Base-by-base conservation (phyloP, 2,329 filamentous ascomycete genomes). In the Arthroderma sp. region DNA sequence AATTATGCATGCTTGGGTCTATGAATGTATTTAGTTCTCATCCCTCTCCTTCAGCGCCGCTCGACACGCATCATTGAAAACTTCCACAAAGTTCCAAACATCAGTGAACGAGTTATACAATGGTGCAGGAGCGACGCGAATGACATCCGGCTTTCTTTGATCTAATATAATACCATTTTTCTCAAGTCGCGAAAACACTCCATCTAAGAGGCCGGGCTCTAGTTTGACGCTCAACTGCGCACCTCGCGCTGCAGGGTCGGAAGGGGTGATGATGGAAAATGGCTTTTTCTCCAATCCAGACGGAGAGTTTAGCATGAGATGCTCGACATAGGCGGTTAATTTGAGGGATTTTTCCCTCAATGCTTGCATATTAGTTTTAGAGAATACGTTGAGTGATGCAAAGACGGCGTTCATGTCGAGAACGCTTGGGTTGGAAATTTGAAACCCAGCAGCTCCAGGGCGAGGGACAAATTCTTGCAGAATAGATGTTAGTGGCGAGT, bases 101-200 rank as follows among this genome's bases (percentile, higher is more conserved):
- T 94, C 87, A 47, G 72, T 70, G 58, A 84, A 93, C 0, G 75
- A 78, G 56, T 89, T 89, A 64, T 94, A 94, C 52, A 94, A 61
- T 6, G 87, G 86, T 36, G 83, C 81, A 1, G 88, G 87, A 1
- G 87, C 85, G 1, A 93, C 78, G 1, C 87, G 71, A 42, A 94
- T 80, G 10, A 94, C 87, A 58, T 88, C 80, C 1, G 88, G 87
- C 61, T 84, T 85, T 47, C 87, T 71, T 71, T 91, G 83, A 58
- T 94, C 87, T 33, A 84, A 78, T 1, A 93, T 74, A 2, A 91
- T 78, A 1, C 81, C 83, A 1, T 75, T 73, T 8, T 75, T 71
- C 53, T 84, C 77, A 29, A 94, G 61, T 29, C 71, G 71, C 37
- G 69, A 66, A 47, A 78, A 72, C 2, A 93, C 77, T 5, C 58